Base-by-base conservation (phyloP, 2,329 filamentous ascomycete genomes). In the Fusarium burgessii region DNA sequence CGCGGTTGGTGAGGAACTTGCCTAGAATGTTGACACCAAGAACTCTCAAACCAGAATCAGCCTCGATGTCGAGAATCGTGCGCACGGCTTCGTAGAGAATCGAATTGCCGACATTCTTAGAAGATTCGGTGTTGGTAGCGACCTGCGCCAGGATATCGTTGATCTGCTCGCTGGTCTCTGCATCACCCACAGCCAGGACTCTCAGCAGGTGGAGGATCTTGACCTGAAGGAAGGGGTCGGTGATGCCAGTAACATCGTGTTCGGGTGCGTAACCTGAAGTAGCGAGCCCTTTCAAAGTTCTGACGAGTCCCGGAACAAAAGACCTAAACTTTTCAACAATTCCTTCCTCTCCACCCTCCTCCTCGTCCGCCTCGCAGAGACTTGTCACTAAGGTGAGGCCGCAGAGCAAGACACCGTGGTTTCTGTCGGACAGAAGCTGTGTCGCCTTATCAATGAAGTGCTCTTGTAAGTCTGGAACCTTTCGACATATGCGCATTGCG, bases 131-230 rank as follows among this genome's bases (percentile, higher is more conserved):
- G 81, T 99, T 99, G 41, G 95, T 98, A 56, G 96, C 96, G 58
- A 99, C 96, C 84, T 97, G 95, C 9, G 96, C 96, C 66, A 99
- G 85, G 68, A 99, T 99, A 78, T 99, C 96, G 83, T 98, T 99
- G 84, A 99, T 98, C 80, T 97, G 92, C 82, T 99, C 97, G 80
- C 94, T 98, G 29, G 93, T 94, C 67, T 94, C 88, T 14, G 90
- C 85, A 80, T 99, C 94, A 38, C 95, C 95, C 68, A 94, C 90
- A 18, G 92, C 95, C 47, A 99, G 86, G 12, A 97, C 93, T 71
- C 95, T 89, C 56, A 99, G 85, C 55, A 99, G 84, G 60, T 93
- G 91, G 58, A 99, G 85, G 62, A 99, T 94, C 85, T 98, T 99
- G 83, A 97, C 95, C 83, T 99, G 96, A 50, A 99, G 82, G 84